Conservation (phyloP, 257 asterid species). For the Cordia subcordata region DNA sequence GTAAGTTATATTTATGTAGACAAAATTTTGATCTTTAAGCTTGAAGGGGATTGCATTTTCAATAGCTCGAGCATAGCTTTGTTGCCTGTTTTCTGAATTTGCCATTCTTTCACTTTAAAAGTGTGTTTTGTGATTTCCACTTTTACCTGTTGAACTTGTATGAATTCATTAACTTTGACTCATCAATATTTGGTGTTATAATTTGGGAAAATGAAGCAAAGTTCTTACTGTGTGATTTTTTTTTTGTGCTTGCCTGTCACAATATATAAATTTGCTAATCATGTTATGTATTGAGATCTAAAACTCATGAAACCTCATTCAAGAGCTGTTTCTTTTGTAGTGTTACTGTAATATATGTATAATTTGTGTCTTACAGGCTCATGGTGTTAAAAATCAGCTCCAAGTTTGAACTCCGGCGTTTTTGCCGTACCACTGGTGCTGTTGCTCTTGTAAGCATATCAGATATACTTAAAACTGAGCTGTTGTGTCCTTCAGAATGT, state of each 20-base stretch:
- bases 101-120: no score
- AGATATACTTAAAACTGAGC: constrained; percentile 2
- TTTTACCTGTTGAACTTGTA: no score
- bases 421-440: constrained; percentile 95
- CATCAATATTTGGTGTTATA: no score
- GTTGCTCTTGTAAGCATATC: constrained; percentile 70
- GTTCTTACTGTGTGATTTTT: not conserved
- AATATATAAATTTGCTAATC: not conserved
- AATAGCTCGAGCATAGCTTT: no score
- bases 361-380: constrained; percentile 51
- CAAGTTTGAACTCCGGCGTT: constrained; percentile 88
- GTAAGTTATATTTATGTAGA: no score
- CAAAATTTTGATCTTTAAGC: no score
- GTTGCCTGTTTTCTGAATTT: no score
- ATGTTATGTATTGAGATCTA: not conserved
- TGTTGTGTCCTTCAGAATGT: constrained; percentile 3
- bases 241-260: not conserved
- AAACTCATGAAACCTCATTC: no score
- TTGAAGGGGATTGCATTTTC: no score
- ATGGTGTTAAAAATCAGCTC: constrained; percentile 93
- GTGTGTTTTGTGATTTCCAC: no score
- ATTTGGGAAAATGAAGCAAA: no score
- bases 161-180: no score
- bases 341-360: constrained; percentile 4
- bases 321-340: not conserved